These are phyloP conservation scores for Dactylonectria macrodidyma DNA, from an alignment of 2,329 filamentous ascomycete species.

Conservation along the genomic window DNA sequence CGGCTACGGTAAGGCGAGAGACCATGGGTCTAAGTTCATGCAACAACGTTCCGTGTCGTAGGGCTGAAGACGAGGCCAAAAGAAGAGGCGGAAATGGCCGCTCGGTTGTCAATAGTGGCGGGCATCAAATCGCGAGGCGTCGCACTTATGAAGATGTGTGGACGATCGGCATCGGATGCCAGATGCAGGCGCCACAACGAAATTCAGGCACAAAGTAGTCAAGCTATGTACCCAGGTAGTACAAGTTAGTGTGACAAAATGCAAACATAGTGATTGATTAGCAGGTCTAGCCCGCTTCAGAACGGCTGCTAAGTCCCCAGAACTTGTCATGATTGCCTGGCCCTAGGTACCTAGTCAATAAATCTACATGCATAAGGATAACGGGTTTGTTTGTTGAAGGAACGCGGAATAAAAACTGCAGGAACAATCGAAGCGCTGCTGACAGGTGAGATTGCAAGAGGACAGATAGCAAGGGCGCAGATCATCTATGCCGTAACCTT, in stretches of 20 bases:
- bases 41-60: slow-evolving; percentile 11
- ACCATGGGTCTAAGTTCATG: slow-evolving; percentile 6
- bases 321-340: neutral
- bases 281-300: neutral
- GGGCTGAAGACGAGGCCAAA: slow-evolving; percentile 4
- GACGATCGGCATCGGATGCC: neutral
- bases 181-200: neutral
- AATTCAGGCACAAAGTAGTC: neutral
- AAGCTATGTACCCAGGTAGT: no score
- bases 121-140: neutral
- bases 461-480: neutral
- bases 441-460: neutral
- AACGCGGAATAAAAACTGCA: neutral
- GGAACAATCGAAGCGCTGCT: neutral
- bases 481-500: neutral
- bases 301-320: neutral
- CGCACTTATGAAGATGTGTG: neutral
- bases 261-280: neutral
- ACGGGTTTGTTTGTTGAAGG: neutral
- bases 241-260: neutral
- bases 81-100: neutral
- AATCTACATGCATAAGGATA: neutral
- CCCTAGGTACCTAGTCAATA: neutral
- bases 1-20: slow-evolving; percentile 7
- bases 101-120: neutral